Evolutionary conservation across 2,329 filamentous ascomycete genomes (phyloP), one percentile per base, ranked within the genome.

Genomic region (Penicillium sp.): DNA sequence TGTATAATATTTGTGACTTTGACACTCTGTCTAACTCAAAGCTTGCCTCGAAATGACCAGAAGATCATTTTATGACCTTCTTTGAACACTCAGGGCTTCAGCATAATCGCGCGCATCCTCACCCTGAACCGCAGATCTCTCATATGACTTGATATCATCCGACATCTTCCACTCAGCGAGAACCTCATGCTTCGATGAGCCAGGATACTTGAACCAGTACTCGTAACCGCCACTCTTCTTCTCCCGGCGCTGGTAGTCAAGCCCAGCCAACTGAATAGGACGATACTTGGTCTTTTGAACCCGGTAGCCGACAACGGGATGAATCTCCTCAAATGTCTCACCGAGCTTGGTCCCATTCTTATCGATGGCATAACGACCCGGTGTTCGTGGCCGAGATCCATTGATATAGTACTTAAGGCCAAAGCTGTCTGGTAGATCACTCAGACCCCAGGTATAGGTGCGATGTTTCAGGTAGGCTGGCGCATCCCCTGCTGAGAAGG

Each of bases 251-350:
- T 41, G n/a, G 5, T 41, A 41, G 5, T 41, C 6, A 13, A 13
- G 10, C 13, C 19, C 39, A 6, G n/a, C 10, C 2, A 41, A 22
- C 11, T 10, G n/a, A 7, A 41, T 41, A 10, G 39, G 39, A 5
- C 19, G 39, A 14, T 41, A 41, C 39, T 41, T 13, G 4, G 39
- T 22, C 9, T 41, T 22, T 22, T 41, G 39, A 21, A 22, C 39
- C 19, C 39, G 39, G 39, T 41, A 41, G 39, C 19, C 19, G n/a
- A 65, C 63, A 3, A 65, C 62, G 1, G 63, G 63, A 27, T 65
- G 63, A 10, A 65, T 48, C 16, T 43, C 61, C 29, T 65, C 63
- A 16, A 53, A 61, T 0, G 60, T 64, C 13, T 64, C 50, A 7
- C 58, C 63, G 1, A 63, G 51, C 3, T 41, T 24, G 5, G 60